Evolutionary conservation across 176 grass and related monocot genomes (phyloP).

Genomic region (Elymus sibiricus): DNA sequence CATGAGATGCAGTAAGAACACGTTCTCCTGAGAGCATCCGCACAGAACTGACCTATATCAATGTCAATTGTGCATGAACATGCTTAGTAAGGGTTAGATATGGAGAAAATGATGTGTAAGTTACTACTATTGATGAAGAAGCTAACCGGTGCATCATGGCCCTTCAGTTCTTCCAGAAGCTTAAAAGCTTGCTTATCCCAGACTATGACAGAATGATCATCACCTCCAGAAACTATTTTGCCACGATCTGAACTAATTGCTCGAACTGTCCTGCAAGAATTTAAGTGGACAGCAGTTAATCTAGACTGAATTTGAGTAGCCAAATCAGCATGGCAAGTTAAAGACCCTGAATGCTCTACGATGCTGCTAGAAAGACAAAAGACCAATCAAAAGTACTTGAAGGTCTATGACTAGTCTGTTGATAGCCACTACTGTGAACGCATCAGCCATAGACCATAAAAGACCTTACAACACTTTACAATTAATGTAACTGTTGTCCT

Average conservation of each 20-base stretch:
- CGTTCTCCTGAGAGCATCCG: conserved; percentile 99
- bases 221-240: conserved; percentile 95
- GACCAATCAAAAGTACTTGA: background rate
- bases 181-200: conserved; percentile 98
- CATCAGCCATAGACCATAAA: background rate
- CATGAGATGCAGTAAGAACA: conserved; percentile 89
- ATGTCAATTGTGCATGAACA: conserved; percentile 25
- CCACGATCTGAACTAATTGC: conserved; percentile 94
- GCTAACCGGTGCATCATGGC: conserved; percentile 77
- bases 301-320: conserved; percentile 13
- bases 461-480: background rate
- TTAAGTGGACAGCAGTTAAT: conserved; percentile 25
- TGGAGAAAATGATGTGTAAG: background rate
- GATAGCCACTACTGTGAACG: background rate
- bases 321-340: conserved; percentile 12
- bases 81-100: conserved; percentile 23
- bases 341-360: conserved; percentile 7
- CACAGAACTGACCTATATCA: conserved; percentile 80
- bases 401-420: conserved; percentile 23
- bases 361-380: background rate
- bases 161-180: conserved; percentile 95
- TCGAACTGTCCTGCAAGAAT: conserved; percentile 70
- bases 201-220: conserved; percentile 97
- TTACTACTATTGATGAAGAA: conserved; percentile 23
- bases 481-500: conserved; percentile 1